Base-by-base conservation (phyloP, 192 early-diverging fungal genomes). In the Linnemannia schmuckeri region DNA sequence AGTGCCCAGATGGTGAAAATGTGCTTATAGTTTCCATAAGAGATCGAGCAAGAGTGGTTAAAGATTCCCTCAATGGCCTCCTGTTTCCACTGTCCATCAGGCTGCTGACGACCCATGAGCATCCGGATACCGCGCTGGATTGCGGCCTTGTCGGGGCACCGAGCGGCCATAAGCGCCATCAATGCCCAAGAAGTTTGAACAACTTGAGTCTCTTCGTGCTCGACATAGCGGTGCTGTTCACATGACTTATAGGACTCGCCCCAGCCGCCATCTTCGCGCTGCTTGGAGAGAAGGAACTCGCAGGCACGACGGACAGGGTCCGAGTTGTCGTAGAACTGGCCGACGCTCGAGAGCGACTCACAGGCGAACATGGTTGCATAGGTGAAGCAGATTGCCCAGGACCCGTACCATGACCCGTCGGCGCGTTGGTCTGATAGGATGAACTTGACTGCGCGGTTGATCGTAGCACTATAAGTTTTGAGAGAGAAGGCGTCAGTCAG, bases 41-140 rank as follows among this genome's bases (percentile, higher is more conserved):
- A 93, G 77, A 97, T 95, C 41, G 88, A 93, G 80, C 94, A 97
- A 68, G 94, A 95, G 84, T 97, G 95, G 92, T 98, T 99, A 88
- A 99, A 99, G 44, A 99, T 97, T 57, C 99, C 99, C 89, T 99
- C 99, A 78, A 99, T 97, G 37, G 92, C 94, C 84, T 99, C 99
- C 88, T 99, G 99, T 20, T 94, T 92, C 98, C 98, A 99, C 87
- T 97, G 95, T 54, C 99, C 99, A 78, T 96, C 97, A 17, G 93
- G 88, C 75, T 94, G 95, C 90, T 99, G 99, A 40, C 96, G 87
- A 12, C 88, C 88, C 95, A 97, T 96, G 76, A 99, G 90, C 61
- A 98, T 88, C 68, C 92, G 76, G 70, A 96, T 91, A 55, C 93
- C 97, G 30, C 91, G 89, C 44, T 91, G 88, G 79, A 99, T 92